phyloP scores from a whole-genome alignment of 129 eudicot species.

The Flaveria bidentis region DNA sequence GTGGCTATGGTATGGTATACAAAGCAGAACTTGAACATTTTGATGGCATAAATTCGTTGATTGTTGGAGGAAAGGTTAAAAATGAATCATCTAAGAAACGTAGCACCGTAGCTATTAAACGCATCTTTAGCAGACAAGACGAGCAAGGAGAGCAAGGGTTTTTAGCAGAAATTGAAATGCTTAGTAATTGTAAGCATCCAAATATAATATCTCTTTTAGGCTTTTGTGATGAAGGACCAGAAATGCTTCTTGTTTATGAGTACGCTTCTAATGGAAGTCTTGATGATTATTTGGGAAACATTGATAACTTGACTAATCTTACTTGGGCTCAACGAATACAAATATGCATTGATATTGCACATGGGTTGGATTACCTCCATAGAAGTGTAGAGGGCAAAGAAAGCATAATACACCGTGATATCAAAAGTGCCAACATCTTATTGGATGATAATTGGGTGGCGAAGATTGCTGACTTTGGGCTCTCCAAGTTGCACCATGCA shows the following conservation, averaged over 20 bases:
- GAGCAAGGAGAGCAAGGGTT: conserved; percentile 4
- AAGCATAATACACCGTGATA: neutral
- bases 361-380: neutral
- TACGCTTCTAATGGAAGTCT: conserved; percentile 7
- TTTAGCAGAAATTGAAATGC: conserved; percentile 1
- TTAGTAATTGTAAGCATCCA: conserved; percentile 9
- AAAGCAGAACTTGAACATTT: neutral
- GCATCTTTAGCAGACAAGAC: neutral
- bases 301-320: conserved; percentile 2
- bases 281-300: neutral
- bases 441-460: no score
- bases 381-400: neutral
- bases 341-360: conserved; percentile 10
- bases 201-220: neutral
- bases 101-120: conserved; percentile 9
- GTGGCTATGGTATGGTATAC: conserved; percentile 4
- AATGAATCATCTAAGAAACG: neutral
- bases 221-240: neutral
- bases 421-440: neutral
- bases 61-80: neutral
- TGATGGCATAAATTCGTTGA: neutral
- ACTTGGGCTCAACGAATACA: neutral
- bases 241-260: neutral
- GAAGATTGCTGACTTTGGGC: neutral
- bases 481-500: neutral